Conservation (phyloP, 805 yeast genomes). For the Hermanozyma aechmeae region DNA sequence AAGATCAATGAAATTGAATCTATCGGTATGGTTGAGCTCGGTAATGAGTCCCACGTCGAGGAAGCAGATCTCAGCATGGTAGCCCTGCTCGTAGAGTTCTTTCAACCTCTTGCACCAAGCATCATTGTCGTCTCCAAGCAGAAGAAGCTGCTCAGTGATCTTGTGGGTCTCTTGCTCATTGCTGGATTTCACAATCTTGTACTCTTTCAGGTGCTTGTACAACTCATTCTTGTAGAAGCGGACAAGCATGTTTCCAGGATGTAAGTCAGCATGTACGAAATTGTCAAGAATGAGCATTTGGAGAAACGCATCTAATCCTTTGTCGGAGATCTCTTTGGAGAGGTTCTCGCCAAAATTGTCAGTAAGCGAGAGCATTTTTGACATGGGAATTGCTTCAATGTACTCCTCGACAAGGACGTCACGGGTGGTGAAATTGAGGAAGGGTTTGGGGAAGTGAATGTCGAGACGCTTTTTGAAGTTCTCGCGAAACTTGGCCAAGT, state of each 20-base stretch:
- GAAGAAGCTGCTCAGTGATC: slow-evolving; percentile 32
- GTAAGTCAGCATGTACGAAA: slow-evolving; percentile 93
- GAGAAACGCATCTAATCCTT: slow-evolving; percentile 82
- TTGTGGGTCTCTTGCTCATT: slow-evolving; percentile 38
- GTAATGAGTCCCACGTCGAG: slow-evolving; percentile 93
- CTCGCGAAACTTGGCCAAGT: slow-evolving; percentile 59
- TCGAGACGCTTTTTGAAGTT: slow-evolving; percentile 53
- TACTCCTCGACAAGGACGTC: slow-evolving; percentile 79
- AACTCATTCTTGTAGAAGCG: slow-evolving; percentile 48
- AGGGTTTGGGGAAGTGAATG: slow-evolving; percentile 76
- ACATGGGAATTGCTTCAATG: slow-evolving; percentile 76
- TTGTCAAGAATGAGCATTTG: slow-evolving; percentile 90
- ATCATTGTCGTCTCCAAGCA: slow-evolving; percentile 21
- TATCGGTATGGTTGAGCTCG: slow-evolving; percentile 66
- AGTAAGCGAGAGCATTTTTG: slow-evolving; percentile 46
- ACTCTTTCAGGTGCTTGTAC: slow-evolving; percentile 32
- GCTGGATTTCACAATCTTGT: slow-evolving; percentile 31
- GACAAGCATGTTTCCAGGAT: slow-evolving; percentile 90
- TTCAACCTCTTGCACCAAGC: slow-evolving; percentile 41
- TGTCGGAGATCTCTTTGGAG: slow-evolving; percentile 65
- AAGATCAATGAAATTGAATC: slow-evolving; percentile 80
- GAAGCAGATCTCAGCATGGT: slow-evolving; percentile 78
- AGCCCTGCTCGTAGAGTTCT: slow-evolving; percentile 44
- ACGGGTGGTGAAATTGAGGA: slow-evolving; percentile 52
- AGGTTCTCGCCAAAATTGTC: slow-evolving; percentile 39